These are phyloP conservation scores for Fraxinus albicans DNA, from an alignment of 305 asterid species.

Conservation along the genomic window DNA sequence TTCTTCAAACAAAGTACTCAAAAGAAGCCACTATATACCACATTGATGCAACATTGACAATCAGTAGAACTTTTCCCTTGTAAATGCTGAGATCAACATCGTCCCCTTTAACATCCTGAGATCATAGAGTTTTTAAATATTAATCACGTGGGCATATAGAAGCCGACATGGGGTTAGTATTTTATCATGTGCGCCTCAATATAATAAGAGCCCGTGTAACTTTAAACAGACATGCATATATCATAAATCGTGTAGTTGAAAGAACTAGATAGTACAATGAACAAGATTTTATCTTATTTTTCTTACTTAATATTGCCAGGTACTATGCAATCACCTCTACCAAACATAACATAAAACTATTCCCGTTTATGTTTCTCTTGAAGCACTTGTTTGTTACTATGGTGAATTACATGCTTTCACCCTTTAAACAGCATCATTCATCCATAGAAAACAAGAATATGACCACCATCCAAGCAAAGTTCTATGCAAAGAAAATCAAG, in stretches of 20 bases:
- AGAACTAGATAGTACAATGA: not conserved
- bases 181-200: not conserved
- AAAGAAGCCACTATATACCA: conserved; percentile 50
- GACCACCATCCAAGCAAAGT: not conserved
- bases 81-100: conserved; percentile 64
- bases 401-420: not conserved
- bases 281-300: not conserved
- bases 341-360: not conserved
- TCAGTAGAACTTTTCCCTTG: conserved; percentile 70
- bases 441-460: not conserved
- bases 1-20: not conserved
- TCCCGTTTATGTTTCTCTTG: not conserved
- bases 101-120: conserved; percentile 71
- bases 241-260: not conserved
- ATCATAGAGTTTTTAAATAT: conserved; percentile 13
- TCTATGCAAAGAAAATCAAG: not conserved
- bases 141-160: not conserved
- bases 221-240: not conserved
- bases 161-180: not conserved
- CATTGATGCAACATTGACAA: conserved; percentile 88
- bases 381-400: not conserved
- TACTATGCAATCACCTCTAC: not conserved
- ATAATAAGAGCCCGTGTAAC: not conserved
- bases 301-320: not conserved
- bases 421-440: not conserved